These are phyloP conservation scores for Exophiala aquamarina DNA, from an alignment of 2,329 filamentous ascomycete genomes.

Conservation along the genomic window DNA sequence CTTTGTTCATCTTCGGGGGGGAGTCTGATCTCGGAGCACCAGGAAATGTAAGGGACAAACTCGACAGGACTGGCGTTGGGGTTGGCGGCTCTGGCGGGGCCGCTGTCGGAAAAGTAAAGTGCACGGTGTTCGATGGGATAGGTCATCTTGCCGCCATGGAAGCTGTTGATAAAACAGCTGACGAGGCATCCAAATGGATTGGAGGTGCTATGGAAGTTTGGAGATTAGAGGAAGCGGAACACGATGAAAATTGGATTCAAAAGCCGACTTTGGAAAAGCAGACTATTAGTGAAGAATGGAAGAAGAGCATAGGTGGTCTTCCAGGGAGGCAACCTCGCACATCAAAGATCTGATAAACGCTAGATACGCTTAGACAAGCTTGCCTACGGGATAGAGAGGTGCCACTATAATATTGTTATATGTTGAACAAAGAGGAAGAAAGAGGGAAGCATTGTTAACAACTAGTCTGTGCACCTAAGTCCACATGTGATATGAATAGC, in stretches of 20 bases:
- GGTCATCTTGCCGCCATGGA: slow-evolving; percentile 29
- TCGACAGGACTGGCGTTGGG: slow-evolving; percentile 39
- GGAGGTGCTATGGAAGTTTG: slow-evolving; percentile 11
- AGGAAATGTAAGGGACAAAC: slow-evolving; percentile 36
- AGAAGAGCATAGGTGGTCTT: slow-evolving; percentile 8
- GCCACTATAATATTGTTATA: too few species aligned
- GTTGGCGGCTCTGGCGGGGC: slow-evolving; percentile 49
- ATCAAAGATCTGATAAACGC: neutral
- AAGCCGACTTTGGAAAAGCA: slow-evolving; percentile 15
- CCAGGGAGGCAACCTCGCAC: neutral
- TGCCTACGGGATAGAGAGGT: too few species aligned
- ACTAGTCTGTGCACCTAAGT: too few species aligned
- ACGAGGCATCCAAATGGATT: slow-evolving; percentile 17
- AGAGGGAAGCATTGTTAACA: too few species aligned
- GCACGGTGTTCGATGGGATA: slow-evolving; percentile 16
- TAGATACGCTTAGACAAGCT: too few species aligned
- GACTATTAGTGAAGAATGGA: slow-evolving; percentile 13
- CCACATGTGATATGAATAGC: too few species aligned
- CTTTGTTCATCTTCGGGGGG: slow-evolving; percentile 46
- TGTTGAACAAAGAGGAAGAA: too few species aligned
- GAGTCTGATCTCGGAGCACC: slow-evolving; percentile 37
- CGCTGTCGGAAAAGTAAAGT: slow-evolving; percentile 45
- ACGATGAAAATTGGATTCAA: slow-evolving; percentile 5
- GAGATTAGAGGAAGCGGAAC: slow-evolving; percentile 11
- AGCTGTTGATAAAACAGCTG: slow-evolving; percentile 21